Evolutionary conservation across 768 basidiomycete species (phyloP), one percentile per base, ranked within the genome.

Genomic region (Podaxis carcinomalis): DNA sequence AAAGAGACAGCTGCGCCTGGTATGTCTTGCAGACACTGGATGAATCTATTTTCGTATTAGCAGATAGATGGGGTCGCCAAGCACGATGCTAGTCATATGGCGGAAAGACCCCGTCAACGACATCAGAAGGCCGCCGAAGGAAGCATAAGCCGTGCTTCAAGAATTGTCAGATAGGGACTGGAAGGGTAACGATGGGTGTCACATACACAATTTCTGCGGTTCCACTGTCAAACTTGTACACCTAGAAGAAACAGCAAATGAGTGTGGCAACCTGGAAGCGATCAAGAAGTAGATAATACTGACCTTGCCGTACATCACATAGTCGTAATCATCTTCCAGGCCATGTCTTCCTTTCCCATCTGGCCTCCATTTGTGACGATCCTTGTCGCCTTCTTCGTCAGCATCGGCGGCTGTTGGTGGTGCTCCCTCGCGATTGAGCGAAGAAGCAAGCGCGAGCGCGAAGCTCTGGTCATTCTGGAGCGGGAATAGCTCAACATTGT

Each of bases 221-320:
- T 62, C 87, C 89, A 14, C 90, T 88, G 70, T 99, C 96, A 71
- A 96, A 97, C 72, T 95, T 95, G 81, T 99, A 99, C 51, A 98
- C 92, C 93, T 96, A 64, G 6, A 62, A 49, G 49, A 53, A 21
- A 61, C 25, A n/a, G 32, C 11, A 37, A 44, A 23, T 23, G 51
- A 35, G 21, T 28, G 28, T 23, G 47, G 10, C 46, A 49, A 13
- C n/a, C 35, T 16, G n/a, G 23, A 27, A 19, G 27, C 32, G 42
- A 57, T 56, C 36, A 10, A 19, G 7, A 53, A 58, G 21, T 6
- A 9, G 16, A 46, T 37, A 46, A 40, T 23, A 67, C 80, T 61
- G 65, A 95, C 94, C 87, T 95, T 98, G 35, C 96, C 96, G 72
- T 93, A 95, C 95, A 98, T 98, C 65, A 99, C 96, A 78, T 98